Evolutionary conservation across 345 rosid species (phyloP), one percentile per base, ranked within the genome.

Genomic region (Jatropha curcas): DNA sequence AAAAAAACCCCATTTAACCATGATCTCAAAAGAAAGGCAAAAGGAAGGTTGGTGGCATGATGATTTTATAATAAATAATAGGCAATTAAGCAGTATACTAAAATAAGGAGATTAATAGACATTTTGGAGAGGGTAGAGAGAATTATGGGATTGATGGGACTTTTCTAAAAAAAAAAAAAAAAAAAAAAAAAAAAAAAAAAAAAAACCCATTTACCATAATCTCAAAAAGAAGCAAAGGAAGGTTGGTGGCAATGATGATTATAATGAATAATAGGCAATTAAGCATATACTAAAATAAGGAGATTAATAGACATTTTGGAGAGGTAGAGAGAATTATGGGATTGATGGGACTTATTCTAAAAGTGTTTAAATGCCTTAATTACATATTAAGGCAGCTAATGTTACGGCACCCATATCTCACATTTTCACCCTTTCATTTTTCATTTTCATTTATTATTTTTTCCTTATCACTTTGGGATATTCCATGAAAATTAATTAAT

Each of bases 331-430:
- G 13, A 56, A 52, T 31, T 51, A 48, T 61, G 58, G 60, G 34
- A 25, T 24, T 34, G 39, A 1, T 48, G 77, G 65, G 65, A 65
- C 77, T 66, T 45, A 46, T 66, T 74, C 66, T 67, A 66, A 65
- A n/a, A 45, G 46, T 65, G 31, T 20, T 65, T n/a, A 45, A 51
- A 72, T 30, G 37, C 64, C 57, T n/a, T n/a, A 4, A 70, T 52
- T 45, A 27, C 30, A 12, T 12, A 35, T 25, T 35, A 25, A 62
- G 37, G 13, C 7, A 62, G 52, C 76, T 55, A 31, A 12, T 55
- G 34, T 65, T 66, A 33, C 77, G 77, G 60, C 77, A 74, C 67
- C 65, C 60, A 66, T 67, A 33, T 74, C 77, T 74, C 50, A 11
- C 19, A 0, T 24, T 37, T 39, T 43, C 56, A 46, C 67, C 41